Conservation (phyloP, 257 asterid species). For the Nicotiana obtusifolia region DNA sequence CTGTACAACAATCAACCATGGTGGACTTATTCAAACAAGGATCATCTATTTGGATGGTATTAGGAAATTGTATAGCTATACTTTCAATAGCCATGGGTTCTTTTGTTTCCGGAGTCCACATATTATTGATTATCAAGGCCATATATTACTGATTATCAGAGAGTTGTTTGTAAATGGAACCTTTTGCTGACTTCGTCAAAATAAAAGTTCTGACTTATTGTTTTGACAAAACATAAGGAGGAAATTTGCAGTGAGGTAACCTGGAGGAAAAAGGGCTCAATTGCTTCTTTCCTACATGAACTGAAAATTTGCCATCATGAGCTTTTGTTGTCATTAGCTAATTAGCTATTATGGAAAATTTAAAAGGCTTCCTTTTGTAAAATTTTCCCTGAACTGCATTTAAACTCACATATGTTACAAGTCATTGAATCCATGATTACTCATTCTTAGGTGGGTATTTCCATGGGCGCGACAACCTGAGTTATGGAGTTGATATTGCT, state of each 20-base stretch:
- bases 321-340: neutral
- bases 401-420: neutral
- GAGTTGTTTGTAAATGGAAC: neutral
- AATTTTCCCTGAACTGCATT: neutral
- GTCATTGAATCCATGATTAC: neutral
- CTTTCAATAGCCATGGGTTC: too few relatives aligned
- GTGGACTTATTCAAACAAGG: neutral
- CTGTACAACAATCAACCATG: neutral
- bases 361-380: neutral
- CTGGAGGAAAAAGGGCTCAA: conserved; percentile 3
- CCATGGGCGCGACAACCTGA: conserved; percentile 63
- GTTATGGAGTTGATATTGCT: conserved; percentile 74
- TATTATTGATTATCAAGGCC: neutral
- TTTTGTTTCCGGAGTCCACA: neutral
- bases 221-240: neutral
- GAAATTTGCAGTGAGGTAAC: neutral
- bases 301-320: neutral
- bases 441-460: conserved; percentile 76
- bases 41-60: neutral
- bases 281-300: neutral
- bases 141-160: neutral
- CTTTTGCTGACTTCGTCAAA: conserved; percentile 4
- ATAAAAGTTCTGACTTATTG: neutral
- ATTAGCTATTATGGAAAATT: neutral
- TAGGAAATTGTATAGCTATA: neutral